Conservation (phyloP, 2,329 filamentous ascomycete species). For the Calonectria pauciramosa region DNA sequence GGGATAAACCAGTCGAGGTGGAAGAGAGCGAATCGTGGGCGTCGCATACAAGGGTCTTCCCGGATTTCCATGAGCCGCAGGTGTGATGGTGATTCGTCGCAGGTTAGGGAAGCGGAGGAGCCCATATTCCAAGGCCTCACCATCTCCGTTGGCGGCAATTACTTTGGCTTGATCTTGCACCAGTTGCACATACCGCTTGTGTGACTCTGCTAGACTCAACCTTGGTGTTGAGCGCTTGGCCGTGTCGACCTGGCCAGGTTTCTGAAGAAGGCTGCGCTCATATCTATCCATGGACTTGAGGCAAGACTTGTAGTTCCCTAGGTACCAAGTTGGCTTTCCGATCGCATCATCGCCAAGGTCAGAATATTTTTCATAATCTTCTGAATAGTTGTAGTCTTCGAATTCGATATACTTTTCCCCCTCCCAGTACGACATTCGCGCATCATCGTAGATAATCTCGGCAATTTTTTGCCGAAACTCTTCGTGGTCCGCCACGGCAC, state of each 20-base stretch:
- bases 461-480: constrained; percentile 17
- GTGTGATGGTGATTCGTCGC: background rate
- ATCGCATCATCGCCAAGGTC: background rate
- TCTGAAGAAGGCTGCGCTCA: background rate
- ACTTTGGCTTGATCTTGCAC: background rate
- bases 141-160: background rate
- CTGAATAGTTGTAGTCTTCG: background rate
- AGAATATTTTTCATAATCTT: background rate
- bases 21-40: background rate
- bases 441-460: constrained; percentile 41
- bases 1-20: background rate
- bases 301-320: background rate
- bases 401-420: background rate
- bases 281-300: background rate
- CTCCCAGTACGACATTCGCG: background rate
- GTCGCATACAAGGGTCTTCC: background rate
- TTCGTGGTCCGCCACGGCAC: constrained; percentile 30
- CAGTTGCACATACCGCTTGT: background rate
- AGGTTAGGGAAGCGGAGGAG: background rate
- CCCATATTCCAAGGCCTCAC: background rate
- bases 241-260: background rate
- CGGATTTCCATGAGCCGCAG: background rate
- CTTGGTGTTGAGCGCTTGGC: background rate
- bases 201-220: background rate
- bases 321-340: background rate